These are phyloP conservation scores for Chionographis japonica DNA, from an alignment of 106 monocot genomes.

Conservation along the genomic window DNA sequence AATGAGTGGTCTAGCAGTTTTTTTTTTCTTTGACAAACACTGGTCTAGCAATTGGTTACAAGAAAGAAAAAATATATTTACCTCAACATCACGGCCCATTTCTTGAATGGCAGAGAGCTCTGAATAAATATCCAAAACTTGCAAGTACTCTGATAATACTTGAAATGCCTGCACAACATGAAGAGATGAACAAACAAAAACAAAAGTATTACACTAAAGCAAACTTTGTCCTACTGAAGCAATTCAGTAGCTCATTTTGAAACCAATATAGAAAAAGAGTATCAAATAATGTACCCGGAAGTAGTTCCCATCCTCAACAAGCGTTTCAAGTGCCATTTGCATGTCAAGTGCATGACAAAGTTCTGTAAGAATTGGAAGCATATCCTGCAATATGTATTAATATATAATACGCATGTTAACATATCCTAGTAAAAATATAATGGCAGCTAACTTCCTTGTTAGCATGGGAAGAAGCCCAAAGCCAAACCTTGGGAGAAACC, in stretches of 20 bases:
- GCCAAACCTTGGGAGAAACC: no score
- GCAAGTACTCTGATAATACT: slow-evolving; percentile 87
- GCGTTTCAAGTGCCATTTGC: slow-evolving; percentile 76
- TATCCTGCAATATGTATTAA: slow-evolving; percentile 49
- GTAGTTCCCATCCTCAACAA: slow-evolving; percentile 81
- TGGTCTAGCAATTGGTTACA: no score
- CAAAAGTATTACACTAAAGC: neutral
- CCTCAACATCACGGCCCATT: slow-evolving; percentile 89
- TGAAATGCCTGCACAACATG: slow-evolving; percentile 72
- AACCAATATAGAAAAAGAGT: neutral
- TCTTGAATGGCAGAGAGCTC: slow-evolving; percentile 71
- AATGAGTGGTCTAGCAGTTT: neutral
- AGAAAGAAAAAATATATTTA: slow-evolving; percentile 19
- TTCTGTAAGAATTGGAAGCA: slow-evolving; percentile 90
- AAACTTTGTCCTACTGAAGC: neutral
- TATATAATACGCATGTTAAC: neutral
- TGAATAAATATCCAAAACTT: slow-evolving; percentile 87
- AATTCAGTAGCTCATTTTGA: neutral
- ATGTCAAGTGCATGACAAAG: slow-evolving; percentile 83
- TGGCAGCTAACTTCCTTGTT: neutral
- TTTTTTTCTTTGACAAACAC: no score
- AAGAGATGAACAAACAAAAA: neutral
- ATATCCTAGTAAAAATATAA: neutral
- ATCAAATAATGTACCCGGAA: slow-evolving; percentile 44
- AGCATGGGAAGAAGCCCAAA: no score